phyloP scores from a whole-genome alignment of 164 flowering plant species.

The Litsea cubeba region DNA sequence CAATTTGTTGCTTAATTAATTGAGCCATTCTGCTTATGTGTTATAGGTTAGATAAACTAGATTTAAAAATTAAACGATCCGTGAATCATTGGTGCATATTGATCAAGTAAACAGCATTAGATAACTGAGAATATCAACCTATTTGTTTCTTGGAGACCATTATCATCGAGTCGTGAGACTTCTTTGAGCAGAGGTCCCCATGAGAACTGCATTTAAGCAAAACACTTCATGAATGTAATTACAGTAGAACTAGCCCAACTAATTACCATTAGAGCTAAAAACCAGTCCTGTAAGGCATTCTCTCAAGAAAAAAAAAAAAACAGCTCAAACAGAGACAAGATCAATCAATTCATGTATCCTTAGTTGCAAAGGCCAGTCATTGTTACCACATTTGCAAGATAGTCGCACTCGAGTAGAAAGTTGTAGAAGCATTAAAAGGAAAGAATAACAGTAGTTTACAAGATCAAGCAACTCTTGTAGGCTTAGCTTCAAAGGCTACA shows the following conservation, averaged over 20 bases:
- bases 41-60: conserved; percentile 2
- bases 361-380: too few relatives aligned
- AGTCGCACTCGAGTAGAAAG: background rate
- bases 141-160: conserved; percentile 47
- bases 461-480: background rate
- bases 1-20: conserved; percentile 53
- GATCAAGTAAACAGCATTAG: background rate
- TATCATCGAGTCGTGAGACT: conserved; percentile 64
- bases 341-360: background rate
- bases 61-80: background rate
- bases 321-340: background rate
- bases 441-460: background rate
- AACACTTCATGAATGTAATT: background rate
- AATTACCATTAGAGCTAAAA: background rate
- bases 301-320: background rate
- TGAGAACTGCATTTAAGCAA: conserved; percentile 45
- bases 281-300: background rate
- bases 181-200: conserved; percentile 95
- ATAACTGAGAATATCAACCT: conserved; percentile 35
- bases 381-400: background rate
- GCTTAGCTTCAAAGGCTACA: conserved; percentile 7
- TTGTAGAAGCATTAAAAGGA: background rate
- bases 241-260: background rate
- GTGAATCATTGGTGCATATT: background rate
- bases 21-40: conserved; percentile 45